A percentile compares a stretch with the other conserved stretches of the same genome.
Evolutionary conservation across 768 basidiomycete species (phyloP).

Genomic region (Tricholoma sp.): DNA sequence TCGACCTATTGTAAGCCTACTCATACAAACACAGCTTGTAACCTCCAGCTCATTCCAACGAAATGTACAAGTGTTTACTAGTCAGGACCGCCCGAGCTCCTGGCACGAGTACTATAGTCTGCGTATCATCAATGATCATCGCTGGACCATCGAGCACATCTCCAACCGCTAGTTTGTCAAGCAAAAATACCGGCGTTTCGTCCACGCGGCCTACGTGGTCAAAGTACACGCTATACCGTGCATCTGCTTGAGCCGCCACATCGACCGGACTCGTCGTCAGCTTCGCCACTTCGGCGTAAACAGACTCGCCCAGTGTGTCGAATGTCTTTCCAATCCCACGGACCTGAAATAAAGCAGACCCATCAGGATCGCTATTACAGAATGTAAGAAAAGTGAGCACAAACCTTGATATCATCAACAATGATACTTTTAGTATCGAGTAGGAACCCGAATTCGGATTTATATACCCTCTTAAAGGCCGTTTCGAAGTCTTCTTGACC

Average conservation of each 20-base stretch:
- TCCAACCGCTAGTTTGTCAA: slow-evolving; percentile 62
- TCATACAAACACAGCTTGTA: neutral
- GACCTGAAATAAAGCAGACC: slow-evolving; percentile 39
- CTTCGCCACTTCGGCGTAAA: slow-evolving; percentile 65
- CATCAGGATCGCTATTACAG: neutral
- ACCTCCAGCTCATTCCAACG: slow-evolving; percentile 25
- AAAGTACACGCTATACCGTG: slow-evolving; percentile 71
- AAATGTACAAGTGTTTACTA: slow-evolving; percentile 63
- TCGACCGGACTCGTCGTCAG: slow-evolving; percentile 41
- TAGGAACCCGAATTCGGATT: slow-evolving; percentile 87
- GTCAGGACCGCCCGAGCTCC: slow-evolving; percentile 61
- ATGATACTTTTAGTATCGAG: slow-evolving; percentile 78
- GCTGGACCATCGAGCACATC: slow-evolving; percentile 79
- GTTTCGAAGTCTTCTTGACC: slow-evolving; percentile 68
- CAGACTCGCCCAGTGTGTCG: slow-evolving; percentile 72
- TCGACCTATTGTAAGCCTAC: neutral
- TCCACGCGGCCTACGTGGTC: slow-evolving; percentile 71
- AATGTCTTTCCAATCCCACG: slow-evolving; percentile 91
- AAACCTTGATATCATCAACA: slow-evolving; percentile 87
- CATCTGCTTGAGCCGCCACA: slow-evolving; percentile 40
- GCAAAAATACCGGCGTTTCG: slow-evolving; percentile 74
- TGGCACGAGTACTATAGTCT: slow-evolving; percentile 88
- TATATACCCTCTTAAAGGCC: slow-evolving; percentile 78
- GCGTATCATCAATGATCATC: slow-evolving; percentile 93
- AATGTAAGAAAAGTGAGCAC: slow-evolving; percentile 1